phyloP scores from a whole-genome alignment of 352 stramenopile species.

The Aphanomyces euteiches region DNA sequence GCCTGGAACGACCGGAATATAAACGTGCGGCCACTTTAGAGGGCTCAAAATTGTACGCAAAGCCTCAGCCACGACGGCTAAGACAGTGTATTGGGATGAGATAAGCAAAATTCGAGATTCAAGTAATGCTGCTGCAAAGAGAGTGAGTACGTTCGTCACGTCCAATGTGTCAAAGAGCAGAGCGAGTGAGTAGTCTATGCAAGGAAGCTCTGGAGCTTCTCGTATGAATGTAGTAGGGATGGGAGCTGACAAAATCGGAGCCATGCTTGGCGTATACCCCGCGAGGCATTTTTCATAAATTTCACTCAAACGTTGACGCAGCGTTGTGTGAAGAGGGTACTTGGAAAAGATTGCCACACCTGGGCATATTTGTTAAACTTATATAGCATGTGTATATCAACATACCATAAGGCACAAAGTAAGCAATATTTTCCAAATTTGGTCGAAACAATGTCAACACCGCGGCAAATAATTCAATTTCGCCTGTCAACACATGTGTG shows the following conservation, averaged over 20 bases:
- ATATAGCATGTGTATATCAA: neutral
- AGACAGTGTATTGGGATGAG: constrained; percentile 34
- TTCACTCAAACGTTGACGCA: constrained; percentile 75
- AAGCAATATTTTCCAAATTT: neutral
- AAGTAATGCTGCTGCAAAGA: constrained; percentile 51
- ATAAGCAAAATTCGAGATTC: constrained; percentile 39
- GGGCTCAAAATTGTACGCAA: constrained; percentile 41
- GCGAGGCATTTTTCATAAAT: constrained; percentile 73
- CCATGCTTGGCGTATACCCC: constrained; percentile 50
- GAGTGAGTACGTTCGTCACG: constrained; percentile 43
- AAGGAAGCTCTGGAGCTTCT: constrained; percentile 39
- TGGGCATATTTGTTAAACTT: constrained; percentile 23
- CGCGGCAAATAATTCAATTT: constrained; percentile 67
- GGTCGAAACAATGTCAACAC: constrained; percentile 80
- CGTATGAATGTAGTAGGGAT: constrained; percentile 2
- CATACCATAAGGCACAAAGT: constrained; percentile 48
- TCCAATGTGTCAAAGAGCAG: constrained; percentile 66
- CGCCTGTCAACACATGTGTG: constrained; percentile 70
- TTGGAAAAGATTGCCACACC: constrained; percentile 80
- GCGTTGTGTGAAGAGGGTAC: constrained; percentile 70
- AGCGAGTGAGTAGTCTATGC: constrained; percentile 68
- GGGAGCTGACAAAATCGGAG: constrained; percentile 59
- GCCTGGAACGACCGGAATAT: constrained; percentile 37
- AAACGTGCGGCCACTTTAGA: constrained; percentile 39
- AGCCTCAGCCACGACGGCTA: constrained; percentile 37